Percentiles rank a stretch among this genome's conserved stretches.
Evolutionary conservation across 805 yeast species (phyloP).

Genomic region (Lipomyces oligophaga): DNA sequence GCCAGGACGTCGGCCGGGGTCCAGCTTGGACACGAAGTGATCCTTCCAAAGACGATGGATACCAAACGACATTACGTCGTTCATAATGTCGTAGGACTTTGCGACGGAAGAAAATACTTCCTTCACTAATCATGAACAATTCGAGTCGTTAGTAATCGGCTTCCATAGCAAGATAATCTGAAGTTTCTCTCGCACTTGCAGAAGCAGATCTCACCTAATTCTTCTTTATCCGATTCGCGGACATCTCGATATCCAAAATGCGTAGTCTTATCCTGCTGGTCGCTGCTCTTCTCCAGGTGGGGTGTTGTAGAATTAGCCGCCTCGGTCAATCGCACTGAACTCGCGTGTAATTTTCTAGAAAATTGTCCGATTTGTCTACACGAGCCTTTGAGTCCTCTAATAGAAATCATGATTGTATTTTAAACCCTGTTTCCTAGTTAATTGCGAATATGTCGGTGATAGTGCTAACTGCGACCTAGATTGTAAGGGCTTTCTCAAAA

Average conservation of each 20-base stretch:
- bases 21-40: constrained; percentile 80
- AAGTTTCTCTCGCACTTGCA: background rate
- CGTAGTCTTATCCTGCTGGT: constrained; percentile 47
- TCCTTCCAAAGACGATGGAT: constrained; percentile 93
- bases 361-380: no score
- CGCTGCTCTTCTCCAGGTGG: no score
- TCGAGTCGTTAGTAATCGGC: background rate
- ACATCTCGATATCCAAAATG: constrained; percentile 92
- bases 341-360: no score
- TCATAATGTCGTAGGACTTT: constrained; percentile 90
- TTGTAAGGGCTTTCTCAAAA: no score
- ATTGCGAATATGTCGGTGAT: no score
- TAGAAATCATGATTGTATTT: no score
- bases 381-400: no score
- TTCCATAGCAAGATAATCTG: background rate
- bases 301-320: no score
- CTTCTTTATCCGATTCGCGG: constrained; percentile 72
- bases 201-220: constrained; percentile 43
- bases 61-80: constrained; percentile 96
- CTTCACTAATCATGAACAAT: constrained; percentile 42
- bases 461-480: no score
- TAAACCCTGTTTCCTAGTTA: no score
- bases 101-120: constrained; percentile 94
- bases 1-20: constrained; percentile 91
- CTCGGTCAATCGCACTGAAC: no score